Conservation (phyloP, 441 rosid species). For the Croton laevigatus region DNA sequence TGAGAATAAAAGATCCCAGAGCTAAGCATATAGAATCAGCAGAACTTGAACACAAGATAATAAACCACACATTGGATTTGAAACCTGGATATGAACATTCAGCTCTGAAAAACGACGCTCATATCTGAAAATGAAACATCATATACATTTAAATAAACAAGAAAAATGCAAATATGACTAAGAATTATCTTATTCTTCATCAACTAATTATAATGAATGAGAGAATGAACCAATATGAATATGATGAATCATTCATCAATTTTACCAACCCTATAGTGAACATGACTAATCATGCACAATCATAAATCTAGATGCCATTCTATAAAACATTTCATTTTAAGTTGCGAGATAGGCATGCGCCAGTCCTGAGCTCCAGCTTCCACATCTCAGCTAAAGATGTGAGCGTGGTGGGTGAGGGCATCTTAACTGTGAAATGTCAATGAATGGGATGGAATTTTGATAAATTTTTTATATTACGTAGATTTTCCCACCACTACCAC, state of each 20-base stretch:
- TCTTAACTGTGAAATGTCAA: neutral
- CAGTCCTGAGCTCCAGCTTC: neutral
- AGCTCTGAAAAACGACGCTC: constrained; percentile 72
- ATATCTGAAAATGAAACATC: constrained; percentile 50
- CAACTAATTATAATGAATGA: neutral
- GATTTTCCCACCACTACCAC: neutral
- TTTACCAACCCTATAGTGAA: neutral
- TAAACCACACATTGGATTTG: constrained; percentile 2
- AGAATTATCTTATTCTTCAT: neutral
- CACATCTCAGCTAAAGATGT: neutral
- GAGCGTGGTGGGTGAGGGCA: neutral
- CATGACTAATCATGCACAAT: no score
- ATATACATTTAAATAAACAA: neutral
- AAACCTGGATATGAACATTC: constrained; percentile 70
- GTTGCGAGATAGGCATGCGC: neutral
- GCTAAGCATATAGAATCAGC: neutral
- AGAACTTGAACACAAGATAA: constrained; percentile 6
- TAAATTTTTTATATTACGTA: neutral
- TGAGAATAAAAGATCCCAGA: constrained; percentile 10
- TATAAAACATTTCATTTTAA: neutral
- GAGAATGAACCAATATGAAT: neutral
- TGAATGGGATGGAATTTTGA: neutral
- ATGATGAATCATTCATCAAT: neutral
- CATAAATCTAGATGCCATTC: neutral
- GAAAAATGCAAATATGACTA: neutral